Evolutionary conservation across 345 rosid genomes (phyloP).

Genomic region (Pistacia atlantica): DNA sequence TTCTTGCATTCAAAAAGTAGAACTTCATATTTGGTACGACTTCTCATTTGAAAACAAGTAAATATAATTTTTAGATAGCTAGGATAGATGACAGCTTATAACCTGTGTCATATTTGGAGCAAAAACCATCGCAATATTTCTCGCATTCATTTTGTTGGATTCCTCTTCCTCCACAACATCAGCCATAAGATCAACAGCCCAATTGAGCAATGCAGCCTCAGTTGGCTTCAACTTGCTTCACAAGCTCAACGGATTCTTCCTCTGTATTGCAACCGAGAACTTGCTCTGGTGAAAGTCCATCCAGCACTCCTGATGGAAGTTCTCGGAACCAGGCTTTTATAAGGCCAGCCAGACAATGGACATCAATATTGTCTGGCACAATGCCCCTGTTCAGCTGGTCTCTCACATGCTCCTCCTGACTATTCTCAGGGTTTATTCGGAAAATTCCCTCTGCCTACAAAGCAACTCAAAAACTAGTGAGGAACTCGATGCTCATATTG

Average conservation of each 20-base stretch:
- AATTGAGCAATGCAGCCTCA: slow-evolving; percentile 78
- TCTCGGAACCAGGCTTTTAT: slow-evolving; percentile 99
- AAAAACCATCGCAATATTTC: slow-evolving; percentile 95
- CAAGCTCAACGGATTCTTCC: slow-evolving; percentile 70
- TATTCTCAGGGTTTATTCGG: slow-evolving; percentile 94
- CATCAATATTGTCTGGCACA: slow-evolving; percentile 83
- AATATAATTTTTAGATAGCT: background rate
- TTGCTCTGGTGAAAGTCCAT: slow-evolving; percentile 92
- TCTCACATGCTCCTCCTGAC: slow-evolving; percentile 90
- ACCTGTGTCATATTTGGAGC: slow-evolving; percentile 99
- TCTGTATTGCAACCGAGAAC: slow-evolving; percentile 86
- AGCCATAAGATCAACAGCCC: slow-evolving; percentile 96
- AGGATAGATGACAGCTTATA: slow-evolving; percentile 6
- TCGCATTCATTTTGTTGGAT: slow-evolving; percentile 88
- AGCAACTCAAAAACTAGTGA: slow-evolving; percentile 13
- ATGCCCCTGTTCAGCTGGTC: slow-evolving; percentile 88
- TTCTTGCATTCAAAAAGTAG: slow-evolving; percentile 6
- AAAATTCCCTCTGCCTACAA: slow-evolving; percentile 91
- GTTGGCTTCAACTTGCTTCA: slow-evolving; percentile 85
- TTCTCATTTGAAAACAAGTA: background rate
- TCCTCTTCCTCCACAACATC: slow-evolving; percentile 96
- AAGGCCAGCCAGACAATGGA: slow-evolving; percentile 93
- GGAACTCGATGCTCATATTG: background rate
- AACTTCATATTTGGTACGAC: background rate
- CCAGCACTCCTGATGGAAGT: slow-evolving; percentile 93